Evolutionary conservation across 345 rosid genomes (phyloP).

Genomic region (Pistacia atlantica): DNA sequence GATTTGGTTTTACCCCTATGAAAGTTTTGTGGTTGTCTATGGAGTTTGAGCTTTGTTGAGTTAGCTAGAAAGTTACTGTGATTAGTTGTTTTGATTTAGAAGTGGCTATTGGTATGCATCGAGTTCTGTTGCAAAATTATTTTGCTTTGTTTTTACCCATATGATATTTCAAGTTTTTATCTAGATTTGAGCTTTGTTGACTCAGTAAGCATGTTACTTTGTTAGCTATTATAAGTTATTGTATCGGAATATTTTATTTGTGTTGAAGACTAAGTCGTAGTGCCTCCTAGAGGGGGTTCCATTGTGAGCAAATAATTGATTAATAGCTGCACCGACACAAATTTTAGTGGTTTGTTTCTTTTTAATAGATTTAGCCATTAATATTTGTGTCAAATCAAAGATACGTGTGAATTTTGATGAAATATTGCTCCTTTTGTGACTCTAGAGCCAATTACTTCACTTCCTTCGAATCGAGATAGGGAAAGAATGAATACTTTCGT

Average conservation of each 20-base stretch:
- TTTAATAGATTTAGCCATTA: background rate
- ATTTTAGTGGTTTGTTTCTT: background rate
- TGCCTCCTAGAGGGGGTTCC: background rate
- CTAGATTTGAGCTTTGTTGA: background rate
- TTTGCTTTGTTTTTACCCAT: background rate
- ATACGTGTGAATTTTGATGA: background rate
- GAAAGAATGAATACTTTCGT: conserved; percentile 85
- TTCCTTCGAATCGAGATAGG: conserved; percentile 75
- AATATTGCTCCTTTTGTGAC: conserved; percentile 24
- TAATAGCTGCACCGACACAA: background rate
- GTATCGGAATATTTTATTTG: background rate
- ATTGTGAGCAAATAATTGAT: background rate
- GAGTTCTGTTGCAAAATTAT: background rate
- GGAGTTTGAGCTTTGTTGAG: background rate
- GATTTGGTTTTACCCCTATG: background rate
- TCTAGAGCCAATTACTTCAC: conserved; percentile 84
- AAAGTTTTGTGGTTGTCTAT: background rate
- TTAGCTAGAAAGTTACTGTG: background rate
- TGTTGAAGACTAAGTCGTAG: background rate
- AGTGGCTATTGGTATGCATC: background rate
- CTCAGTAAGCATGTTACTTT: background rate
- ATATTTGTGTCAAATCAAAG: background rate
- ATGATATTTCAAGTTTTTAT: background rate
- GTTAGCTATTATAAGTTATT: background rate
- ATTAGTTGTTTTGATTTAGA: too few species aligned